Conservation (phyloP, 352 stramenopile species). For the Phytopythium ostracodes region DNA sequence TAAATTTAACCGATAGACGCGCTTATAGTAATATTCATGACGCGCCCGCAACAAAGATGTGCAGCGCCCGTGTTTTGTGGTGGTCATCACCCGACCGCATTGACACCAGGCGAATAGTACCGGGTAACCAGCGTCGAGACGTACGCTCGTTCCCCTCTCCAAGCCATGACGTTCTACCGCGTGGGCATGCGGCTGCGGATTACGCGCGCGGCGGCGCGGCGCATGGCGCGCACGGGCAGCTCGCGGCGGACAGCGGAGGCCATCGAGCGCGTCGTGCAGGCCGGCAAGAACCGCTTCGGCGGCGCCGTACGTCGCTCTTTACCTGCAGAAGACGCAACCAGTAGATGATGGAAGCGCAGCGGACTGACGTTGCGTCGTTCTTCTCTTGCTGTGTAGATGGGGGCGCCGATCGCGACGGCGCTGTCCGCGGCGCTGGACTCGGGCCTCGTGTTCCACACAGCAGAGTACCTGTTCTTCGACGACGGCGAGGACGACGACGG, state of each 20-base stretch:
- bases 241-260: constrained; percentile 38
- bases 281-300: constrained; percentile 58
- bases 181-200: constrained; percentile 57
- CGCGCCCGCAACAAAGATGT: constrained; percentile 1
- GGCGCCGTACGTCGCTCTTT: constrained; percentile 39
- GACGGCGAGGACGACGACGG: constrained; percentile 78
- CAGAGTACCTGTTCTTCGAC: constrained; percentile 70
- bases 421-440: constrained; percentile 51
- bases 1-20: constrained; percentile 1
- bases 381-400: constrained; percentile 25
- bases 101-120: not conserved
- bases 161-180: constrained; percentile 67
- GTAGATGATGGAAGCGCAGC: not conserved
- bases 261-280: constrained; percentile 63
- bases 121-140: not conserved
- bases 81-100: not conserved
- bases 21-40: constrained; percentile 3
- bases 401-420: constrained; percentile 37
- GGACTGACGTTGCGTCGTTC: constrained; percentile 5
- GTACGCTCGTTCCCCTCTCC: not conserved
- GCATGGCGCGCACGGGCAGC: constrained; percentile 52
- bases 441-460: constrained; percentile 43
- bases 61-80: constrained; percentile 1
- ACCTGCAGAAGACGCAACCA: not conserved
- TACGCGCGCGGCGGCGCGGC: constrained; percentile 54